These are phyloP conservation scores for Citrus maxima DNA, from an alignment of 345 rosid genomes.

Conservation along the genomic window DNA sequence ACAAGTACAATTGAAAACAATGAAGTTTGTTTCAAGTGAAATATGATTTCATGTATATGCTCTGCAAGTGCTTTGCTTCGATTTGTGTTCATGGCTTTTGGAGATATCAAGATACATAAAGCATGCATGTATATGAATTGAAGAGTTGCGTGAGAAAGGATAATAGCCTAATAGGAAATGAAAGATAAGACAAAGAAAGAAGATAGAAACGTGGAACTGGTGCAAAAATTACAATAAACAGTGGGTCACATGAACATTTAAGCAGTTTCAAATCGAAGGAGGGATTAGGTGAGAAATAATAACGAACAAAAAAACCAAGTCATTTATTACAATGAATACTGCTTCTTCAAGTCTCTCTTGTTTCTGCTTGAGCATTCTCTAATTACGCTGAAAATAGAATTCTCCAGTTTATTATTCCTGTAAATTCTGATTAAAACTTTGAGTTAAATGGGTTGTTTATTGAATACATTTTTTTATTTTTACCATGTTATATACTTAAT, in stretches of 20 bases:
- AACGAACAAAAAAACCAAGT: slow-evolving; percentile 6
- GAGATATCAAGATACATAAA: not conserved
- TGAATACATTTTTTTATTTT: too few relatives aligned
- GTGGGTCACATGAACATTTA: not conserved
- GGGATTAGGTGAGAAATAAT: slow-evolving; percentile 15
- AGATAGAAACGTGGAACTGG: not conserved
- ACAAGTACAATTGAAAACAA: not conserved
- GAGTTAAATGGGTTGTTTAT: too few relatives aligned
- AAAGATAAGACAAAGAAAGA: not conserved
- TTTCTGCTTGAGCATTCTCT: not conserved
- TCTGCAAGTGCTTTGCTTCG: not conserved
- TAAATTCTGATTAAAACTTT: too few relatives aligned
- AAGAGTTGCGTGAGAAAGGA: not conserved
- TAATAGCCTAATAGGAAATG: too few relatives aligned
- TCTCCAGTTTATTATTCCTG: not conserved
- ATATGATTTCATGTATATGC: not conserved
- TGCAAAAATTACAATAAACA: not conserved
- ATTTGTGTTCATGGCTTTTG: not conserved
- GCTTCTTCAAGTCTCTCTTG: not conserved
- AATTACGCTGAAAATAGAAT: too few relatives aligned
- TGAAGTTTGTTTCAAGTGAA: not conserved
- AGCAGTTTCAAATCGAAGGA: not conserved
- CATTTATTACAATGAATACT: not conserved
- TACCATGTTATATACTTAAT: too few relatives aligned
- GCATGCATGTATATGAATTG: not conserved